Percentiles rank a stretch among this genome's conserved stretches.
These are phyloP conservation scores for Phytophthora pistaciae DNA, from an alignment of 352 stramenopile genomes.

Conservation along the genomic window DNA sequence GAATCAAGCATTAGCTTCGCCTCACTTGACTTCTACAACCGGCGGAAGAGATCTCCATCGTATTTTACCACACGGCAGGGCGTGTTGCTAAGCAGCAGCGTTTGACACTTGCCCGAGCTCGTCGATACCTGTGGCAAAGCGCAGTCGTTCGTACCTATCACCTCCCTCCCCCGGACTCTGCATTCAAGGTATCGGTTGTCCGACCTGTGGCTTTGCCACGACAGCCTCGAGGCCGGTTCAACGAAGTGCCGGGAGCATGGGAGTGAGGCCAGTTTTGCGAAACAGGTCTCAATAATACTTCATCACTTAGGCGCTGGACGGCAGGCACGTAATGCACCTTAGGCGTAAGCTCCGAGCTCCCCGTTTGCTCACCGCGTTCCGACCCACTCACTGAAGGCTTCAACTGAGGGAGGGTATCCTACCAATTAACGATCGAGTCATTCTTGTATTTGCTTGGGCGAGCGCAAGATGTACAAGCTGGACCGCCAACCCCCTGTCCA, in stretches of 20 bases:
- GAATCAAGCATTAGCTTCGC: background rate
- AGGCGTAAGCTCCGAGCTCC: background rate
- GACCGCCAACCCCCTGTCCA: conserved; percentile 2
- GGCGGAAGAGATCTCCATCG: background rate
- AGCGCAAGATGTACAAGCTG: conserved; percentile 4
- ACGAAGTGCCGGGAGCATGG: background rate
- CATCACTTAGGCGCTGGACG: background rate
- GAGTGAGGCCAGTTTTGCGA: background rate
- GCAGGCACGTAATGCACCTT: background rate
- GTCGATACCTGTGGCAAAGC: background rate
- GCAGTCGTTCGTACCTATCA: background rate
- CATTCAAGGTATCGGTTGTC: background rate
- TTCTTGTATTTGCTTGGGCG: background rate
- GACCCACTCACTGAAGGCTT: background rate
- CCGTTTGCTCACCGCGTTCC: background rate
- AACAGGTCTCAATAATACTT: conserved; percentile 3
- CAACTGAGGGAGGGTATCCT: background rate
- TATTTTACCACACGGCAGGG: background rate
- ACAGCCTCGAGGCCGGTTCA: background rate
- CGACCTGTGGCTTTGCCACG: background rate
- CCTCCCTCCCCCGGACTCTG: background rate
- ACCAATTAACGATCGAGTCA: background rate
- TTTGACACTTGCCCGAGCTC: background rate
- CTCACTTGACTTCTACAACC: background rate
- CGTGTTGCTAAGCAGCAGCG: background rate